Evolutionary conservation across 768 basidiomycete genomes (phyloP).

Genomic region (Trametopsis cervina): DNA sequence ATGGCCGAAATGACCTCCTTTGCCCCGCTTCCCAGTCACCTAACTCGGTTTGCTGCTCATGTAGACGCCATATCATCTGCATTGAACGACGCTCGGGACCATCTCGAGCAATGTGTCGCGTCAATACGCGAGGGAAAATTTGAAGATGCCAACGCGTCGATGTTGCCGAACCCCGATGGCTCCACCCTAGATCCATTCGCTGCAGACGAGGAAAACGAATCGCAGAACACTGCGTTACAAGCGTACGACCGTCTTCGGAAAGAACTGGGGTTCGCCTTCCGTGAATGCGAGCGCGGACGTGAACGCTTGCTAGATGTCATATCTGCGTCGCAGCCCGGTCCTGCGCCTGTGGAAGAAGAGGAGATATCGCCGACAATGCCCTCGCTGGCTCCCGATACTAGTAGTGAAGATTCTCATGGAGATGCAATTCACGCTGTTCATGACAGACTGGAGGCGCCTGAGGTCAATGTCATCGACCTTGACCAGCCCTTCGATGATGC

Average conservation of each 20-base stretch:
- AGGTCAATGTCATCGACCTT: slow-evolving; percentile 26
- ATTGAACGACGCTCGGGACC: slow-evolving; percentile 62
- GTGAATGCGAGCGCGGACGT: slow-evolving; percentile 79
- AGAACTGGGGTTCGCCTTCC: slow-evolving; percentile 69
- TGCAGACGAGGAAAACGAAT: slow-evolving; percentile 1
- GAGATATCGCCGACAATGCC: slow-evolving; percentile 29
- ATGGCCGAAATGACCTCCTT: slow-evolving; percentile 39
- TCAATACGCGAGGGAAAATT: slow-evolving; percentile 37
- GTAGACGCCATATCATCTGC: slow-evolving; percentile 63
- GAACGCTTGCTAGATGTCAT: slow-evolving; percentile 55
- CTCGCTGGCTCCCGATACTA: slow-evolving; percentile 25
- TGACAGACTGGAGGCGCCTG: background rate
- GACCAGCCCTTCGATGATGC: slow-evolving; percentile 45
- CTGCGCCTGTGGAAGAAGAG: slow-evolving; percentile 25
- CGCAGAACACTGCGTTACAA: slow-evolving; percentile 41
- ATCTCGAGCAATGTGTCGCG: slow-evolving; percentile 57
- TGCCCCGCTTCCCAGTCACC: slow-evolving; percentile 66
- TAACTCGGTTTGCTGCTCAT: slow-evolving; percentile 67
- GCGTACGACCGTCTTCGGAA: slow-evolving; percentile 72
- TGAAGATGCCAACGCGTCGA: slow-evolving; percentile 2
- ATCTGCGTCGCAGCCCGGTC: slow-evolving; percentile 29
- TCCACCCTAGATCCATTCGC: background rate
- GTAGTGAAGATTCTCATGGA: slow-evolving; percentile 12
- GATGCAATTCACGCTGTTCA: slow-evolving; percentile 5
- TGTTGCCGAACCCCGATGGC: background rate